A percentile compares a stretch with the other conserved stretches of the same genome.
Conservation (phyloP, 2,329 filamentous ascomycete species). For the Volutella citrinella region DNA sequence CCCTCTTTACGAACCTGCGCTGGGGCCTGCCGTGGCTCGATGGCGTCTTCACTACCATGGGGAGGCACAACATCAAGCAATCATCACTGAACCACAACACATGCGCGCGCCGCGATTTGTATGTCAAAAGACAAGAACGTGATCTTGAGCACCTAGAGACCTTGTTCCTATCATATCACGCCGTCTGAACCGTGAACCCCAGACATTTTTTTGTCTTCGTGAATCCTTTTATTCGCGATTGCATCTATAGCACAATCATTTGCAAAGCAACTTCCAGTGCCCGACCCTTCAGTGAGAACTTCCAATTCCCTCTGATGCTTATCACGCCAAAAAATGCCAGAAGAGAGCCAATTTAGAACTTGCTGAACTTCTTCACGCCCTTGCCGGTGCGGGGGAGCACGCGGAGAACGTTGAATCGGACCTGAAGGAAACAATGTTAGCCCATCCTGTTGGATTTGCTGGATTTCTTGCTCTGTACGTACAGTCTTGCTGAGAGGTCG, state of each 20-base stretch:
- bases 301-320: slow-evolving; percentile 39
- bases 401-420: slow-evolving; percentile 99
- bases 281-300: slow-evolving; percentile 38
- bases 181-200: slow-evolving; percentile 27
- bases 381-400: slow-evolving; percentile 97
- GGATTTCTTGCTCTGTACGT: slow-evolving; percentile 42
- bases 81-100: slow-evolving; percentile 20
- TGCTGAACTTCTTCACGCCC: slow-evolving; percentile 95
- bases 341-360: slow-evolving; percentile 75
- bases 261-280: slow-evolving; percentile 40
- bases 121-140: slow-evolving; percentile 29
- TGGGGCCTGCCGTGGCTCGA: too few species aligned
- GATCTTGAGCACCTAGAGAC: slow-evolving; percentile 28
- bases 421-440: slow-evolving; percentile 51
- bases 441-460: background rate
- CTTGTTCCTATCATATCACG: slow-evolving; percentile 27
- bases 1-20: too few species aligned
- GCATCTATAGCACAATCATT: slow-evolving; percentile 45
- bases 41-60: too few species aligned
- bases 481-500: slow-evolving; percentile 99
- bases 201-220: slow-evolving; percentile 33
- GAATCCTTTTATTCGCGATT: slow-evolving; percentile 42
- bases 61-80: too few species aligned
- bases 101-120: too few species aligned
- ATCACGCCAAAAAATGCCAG: slow-evolving; percentile 57